Evolutionary conservation across 2,329 filamentous ascomycete genomes (phyloP), one percentile per base, ranked within the genome.

Genomic region (Emmonsia crescens): DNA sequence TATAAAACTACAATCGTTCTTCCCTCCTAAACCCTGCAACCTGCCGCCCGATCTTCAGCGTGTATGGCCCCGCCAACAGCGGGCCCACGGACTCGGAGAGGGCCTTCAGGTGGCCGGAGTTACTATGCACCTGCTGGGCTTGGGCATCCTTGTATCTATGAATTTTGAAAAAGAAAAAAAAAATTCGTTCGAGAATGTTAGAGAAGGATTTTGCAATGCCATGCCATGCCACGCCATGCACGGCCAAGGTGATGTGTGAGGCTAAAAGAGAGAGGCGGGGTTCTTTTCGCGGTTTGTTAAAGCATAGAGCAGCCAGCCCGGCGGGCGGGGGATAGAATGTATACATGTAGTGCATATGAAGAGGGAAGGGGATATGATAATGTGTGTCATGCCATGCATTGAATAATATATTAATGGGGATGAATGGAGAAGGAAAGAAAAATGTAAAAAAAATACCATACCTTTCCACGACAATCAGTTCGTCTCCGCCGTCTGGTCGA

Each of bases 401-500:
- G n/a, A n/a, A n/a, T n/a, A n/a, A n/a, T n/a, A n/a, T n/a, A n/a
- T n/a, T n/a, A n/a, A n/a, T n/a, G n/a, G n/a, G n/a, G n/a, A n/a
- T n/a, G n/a, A n/a, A n/a, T n/a, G n/a, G n/a, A n/a, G n/a, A n/a
- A n/a, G n/a, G n/a, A n/a, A n/a, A n/a, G 5, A n/a, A 42, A 5
- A 19, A 42, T 5, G 4, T 6, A n/a, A 5, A n/a, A 42, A 42
- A 42, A 42, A 1, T 8, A 21, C 16, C 60, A 60, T 61, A 73
- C 72, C 70, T 69, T 52, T 74, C 72, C n/a, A 74, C 67, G 16
- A 71, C 66, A 31, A 73, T 66, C 54, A 74, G 68, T 56, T 73
- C 71, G 16, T 71, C 68, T 44, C 69, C 69, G 16, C 68, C 68
- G 31, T 67, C 63, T 16, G 69, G 64, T 9, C 63, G 59, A 14